These are phyloP conservation scores for Epichloe brachyelytri DNA, from an alignment of 2,329 filamentous ascomycete genomes.

Conservation along the genomic window DNA sequence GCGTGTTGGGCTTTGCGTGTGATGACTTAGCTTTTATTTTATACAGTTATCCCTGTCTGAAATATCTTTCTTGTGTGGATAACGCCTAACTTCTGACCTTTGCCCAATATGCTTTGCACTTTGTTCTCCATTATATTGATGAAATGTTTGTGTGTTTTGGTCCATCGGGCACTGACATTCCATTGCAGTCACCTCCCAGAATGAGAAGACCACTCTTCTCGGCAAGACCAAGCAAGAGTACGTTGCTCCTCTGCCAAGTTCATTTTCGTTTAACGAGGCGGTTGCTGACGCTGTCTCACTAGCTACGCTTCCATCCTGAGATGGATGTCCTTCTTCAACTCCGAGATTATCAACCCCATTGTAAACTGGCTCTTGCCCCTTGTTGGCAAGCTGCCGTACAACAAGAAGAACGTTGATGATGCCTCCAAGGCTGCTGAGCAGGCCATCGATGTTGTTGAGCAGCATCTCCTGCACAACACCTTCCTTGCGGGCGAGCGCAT, in stretches of 20 bases:
- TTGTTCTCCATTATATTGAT: neutral
- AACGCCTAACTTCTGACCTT: conserved; percentile 71
- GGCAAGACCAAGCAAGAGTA: conserved; percentile 99
- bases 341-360: conserved; percentile 63
- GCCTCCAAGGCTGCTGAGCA: conserved; percentile 54
- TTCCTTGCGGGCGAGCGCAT: conserved; percentile 97
- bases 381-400: conserved; percentile 71
- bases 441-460: conserved; percentile 62
- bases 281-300: conserved; percentile 12
- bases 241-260: conserved; percentile 16
- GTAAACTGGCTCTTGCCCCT: conserved; percentile 79
- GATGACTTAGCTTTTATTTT: conserved; percentile 62
- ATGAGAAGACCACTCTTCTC: conserved; percentile 98
- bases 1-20: conserved; percentile 17
- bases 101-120: conserved; percentile 12
- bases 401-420: conserved; percentile 95
- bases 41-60: conserved; percentile 99
- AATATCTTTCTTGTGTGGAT: conserved; percentile 65
- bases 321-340: conserved; percentile 97
- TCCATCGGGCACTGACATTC: conserved; percentile 18
- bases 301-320: conserved; percentile 90
- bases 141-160: neutral
- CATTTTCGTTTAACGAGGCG: neutral
- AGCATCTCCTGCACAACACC: conserved; percentile 83
- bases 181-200: conserved; percentile 82